Percentiles rank a stretch among this genome's conserved stretches.
These are phyloP conservation scores for Candida qinlingensis DNA, from an alignment of 805 yeast species.

Conservation along the genomic window DNA sequence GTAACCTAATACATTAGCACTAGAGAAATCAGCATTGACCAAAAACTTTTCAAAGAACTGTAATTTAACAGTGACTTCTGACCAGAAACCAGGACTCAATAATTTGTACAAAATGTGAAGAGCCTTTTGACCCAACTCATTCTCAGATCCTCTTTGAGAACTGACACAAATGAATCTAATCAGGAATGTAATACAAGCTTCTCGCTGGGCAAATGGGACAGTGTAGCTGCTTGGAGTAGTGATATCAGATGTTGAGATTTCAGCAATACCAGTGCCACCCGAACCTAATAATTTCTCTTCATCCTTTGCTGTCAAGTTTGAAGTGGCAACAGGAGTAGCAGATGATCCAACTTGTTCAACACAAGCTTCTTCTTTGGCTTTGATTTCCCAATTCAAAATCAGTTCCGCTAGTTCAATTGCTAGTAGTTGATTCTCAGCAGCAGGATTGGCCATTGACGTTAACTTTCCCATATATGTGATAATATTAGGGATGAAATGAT, in stretches of 20 bases:
- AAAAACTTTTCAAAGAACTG: conserved; percentile 85
- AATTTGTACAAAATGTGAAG: conserved; percentile 70
- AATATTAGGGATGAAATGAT: conserved; percentile 82
- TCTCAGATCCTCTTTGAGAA: conserved; percentile 79
- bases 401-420: conserved; percentile 89
- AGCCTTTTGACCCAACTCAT: conserved; percentile 76
- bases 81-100: conserved; percentile 72
- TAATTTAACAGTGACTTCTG: conserved; percentile 82
- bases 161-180: conserved; percentile 84
- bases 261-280: conserved; percentile 9
- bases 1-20: conserved; percentile 65
- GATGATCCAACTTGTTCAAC: conserved; percentile 8
- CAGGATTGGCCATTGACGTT: conserved; percentile 70
- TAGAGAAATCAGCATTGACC: conserved; percentile 67
- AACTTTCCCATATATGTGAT: conserved; percentile 90
- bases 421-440: conserved; percentile 72
- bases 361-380: conserved; percentile 28
- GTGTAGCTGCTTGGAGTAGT: conserved; percentile 45
- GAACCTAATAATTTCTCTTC: conserved; percentile 18
- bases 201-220: conserved; percentile 76
- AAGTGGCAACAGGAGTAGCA: conserved; percentile 29
- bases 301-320: conserved; percentile 24
- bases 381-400: conserved; percentile 79
- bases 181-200: conserved; percentile 84
- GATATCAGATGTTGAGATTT: conserved; percentile 30